These are phyloP conservation scores for Collybia nuda DNA, from an alignment of 768 basidiomycete genomes.

Conservation along the genomic window DNA sequence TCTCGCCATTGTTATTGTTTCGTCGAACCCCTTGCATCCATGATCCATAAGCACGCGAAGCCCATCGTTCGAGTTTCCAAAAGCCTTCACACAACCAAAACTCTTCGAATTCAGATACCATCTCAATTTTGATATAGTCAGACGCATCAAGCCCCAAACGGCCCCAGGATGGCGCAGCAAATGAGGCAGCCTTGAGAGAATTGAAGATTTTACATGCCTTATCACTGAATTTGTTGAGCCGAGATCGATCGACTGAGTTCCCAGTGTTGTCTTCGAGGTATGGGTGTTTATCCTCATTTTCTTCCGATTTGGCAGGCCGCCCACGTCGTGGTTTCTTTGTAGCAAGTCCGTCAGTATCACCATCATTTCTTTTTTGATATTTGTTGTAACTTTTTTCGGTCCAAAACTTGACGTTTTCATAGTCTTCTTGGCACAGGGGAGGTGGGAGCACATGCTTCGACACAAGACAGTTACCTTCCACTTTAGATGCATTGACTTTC, in stretches of 20 bases:
- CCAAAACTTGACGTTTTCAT: constrained; percentile 4
- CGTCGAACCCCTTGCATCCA: constrained; percentile 7
- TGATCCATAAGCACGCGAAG: constrained; percentile 5
- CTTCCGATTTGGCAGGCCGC: constrained; percentile 1
- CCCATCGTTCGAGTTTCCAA: constrained; percentile 16
- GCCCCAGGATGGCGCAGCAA: constrained; percentile 4
- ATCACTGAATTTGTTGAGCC: constrained; percentile 4
- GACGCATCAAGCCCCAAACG: neutral
- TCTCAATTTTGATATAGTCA: constrained; percentile 9
- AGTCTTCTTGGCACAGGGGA: constrained; percentile 1
- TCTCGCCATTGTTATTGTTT: neutral
- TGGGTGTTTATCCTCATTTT: constrained; percentile 8
- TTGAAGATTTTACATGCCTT: constrained; percentile 7
- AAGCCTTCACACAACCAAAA: constrained; percentile 10
- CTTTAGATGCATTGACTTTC: too few relatives aligned
- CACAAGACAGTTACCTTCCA: too few relatives aligned
- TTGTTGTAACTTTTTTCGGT: constrained; percentile 2
- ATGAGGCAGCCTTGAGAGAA: neutral
- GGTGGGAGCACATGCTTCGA: neutral
- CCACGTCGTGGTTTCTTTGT: constrained; percentile 8
- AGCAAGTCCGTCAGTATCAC: constrained; percentile 8
- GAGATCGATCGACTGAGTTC: neutral
- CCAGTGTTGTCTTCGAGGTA: constrained; percentile 11
- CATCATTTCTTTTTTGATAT: neutral
- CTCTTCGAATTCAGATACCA: constrained; percentile 12